phyloP scores from a whole-genome alignment of 129 eudicot genomes.

The Dittrichia graveolens region DNA sequence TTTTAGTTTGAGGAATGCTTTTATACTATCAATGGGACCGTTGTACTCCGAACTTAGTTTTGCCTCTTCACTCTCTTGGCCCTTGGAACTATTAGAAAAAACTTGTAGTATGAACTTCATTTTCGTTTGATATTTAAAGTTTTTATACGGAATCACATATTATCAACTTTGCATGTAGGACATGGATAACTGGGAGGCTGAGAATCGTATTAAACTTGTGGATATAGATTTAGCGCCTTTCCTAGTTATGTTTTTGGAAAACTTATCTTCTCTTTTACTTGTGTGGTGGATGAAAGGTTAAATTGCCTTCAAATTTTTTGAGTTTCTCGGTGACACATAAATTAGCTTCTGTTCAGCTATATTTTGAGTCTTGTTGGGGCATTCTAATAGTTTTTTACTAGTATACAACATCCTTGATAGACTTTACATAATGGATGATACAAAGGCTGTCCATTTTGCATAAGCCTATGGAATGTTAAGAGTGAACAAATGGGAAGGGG shows the following conservation, averaged over 20 bases:
- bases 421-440: too few relatives aligned
- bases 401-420: too few relatives aligned
- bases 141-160: not conserved
- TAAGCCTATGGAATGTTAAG: too few relatives aligned
- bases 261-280: not conserved
- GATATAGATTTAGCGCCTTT: slow-evolving; percentile 10
- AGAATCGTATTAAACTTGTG: not conserved
- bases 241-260: not conserved
- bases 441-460: too few relatives aligned
- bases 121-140: not conserved
- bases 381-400: not conserved
- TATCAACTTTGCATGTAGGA: slow-evolving; percentile 17
- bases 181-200: not conserved
- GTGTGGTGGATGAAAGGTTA: slow-evolving; percentile 8
- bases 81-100: not conserved
- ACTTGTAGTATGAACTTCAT: not conserved
- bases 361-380: not conserved
- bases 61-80: not conserved
- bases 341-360: not conserved
- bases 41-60: not conserved
- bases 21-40: not conserved
- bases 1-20: slow-evolving; percentile 14
- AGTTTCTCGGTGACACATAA: not conserved
- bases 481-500: too few relatives aligned
- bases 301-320: not conserved